Conservation (phyloP, 495 filamentous ascomycete species). For the Daldinia vernicosa region DNA sequence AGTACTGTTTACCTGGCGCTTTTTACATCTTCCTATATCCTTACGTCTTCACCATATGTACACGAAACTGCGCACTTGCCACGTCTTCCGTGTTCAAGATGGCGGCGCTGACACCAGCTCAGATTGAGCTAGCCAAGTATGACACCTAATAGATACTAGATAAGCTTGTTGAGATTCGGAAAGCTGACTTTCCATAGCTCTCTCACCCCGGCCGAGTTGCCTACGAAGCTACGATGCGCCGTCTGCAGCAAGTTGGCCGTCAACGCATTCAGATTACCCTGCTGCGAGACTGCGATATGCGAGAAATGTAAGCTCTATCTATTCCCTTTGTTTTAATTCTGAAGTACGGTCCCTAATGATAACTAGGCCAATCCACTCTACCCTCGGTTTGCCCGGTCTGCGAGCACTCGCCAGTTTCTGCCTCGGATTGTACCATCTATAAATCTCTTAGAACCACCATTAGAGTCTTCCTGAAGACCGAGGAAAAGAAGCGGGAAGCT, state of each 20-base stretch:
- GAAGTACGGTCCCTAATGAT: slow-evolving; percentile 39
- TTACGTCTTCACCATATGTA: slow-evolving; percentile 26
- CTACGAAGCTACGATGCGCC: slow-evolving; percentile 92
- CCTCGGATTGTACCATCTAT: slow-evolving; percentile 86
- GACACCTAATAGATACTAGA: not conserved
- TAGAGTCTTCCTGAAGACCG: slow-evolving; percentile 84
- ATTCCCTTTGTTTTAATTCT: not conserved
- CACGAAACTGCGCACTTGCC: not conserved
- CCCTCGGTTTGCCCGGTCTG: slow-evolving; percentile 89
- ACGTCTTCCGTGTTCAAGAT: slow-evolving; percentile 31
- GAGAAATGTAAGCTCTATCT: slow-evolving; percentile 74
- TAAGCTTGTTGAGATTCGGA: not conserved
- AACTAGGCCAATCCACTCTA: slow-evolving; percentile 76
- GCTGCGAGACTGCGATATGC: slow-evolving; percentile 95
- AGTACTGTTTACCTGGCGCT: not conserved
- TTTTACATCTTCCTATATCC: slow-evolving; percentile 1
- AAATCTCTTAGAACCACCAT: slow-evolving; percentile 89
- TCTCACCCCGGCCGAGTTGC: slow-evolving; percentile 84
- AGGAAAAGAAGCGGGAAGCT: slow-evolving; percentile 81
- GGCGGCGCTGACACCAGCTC: slow-evolving; percentile 52
- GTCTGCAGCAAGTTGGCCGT: slow-evolving; percentile 91
- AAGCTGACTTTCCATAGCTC: slow-evolving; percentile 61
- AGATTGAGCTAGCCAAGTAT: slow-evolving; percentile 53
- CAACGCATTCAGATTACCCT: slow-evolving; percentile 89
- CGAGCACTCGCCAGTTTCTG: slow-evolving; percentile 84